Evolutionary conservation across 1,284 basidiomycete genomes (phyloP), one percentile per base, ranked within the genome.

Genomic region (Leccinum colubrinum): DNA sequence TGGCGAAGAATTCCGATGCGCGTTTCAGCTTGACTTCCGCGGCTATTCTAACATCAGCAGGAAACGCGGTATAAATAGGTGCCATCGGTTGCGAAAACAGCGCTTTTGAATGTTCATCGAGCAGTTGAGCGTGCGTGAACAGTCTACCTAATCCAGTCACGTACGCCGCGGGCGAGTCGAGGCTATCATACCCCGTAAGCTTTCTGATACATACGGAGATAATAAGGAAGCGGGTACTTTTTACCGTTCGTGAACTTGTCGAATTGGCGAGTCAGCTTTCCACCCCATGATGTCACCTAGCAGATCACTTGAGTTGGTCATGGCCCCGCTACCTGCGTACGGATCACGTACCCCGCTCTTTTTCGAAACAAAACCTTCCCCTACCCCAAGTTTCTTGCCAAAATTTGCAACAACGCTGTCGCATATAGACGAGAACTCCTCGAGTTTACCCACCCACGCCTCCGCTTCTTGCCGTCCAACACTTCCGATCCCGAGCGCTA

Each of bases 241-340:
- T 94, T 94, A 62, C 89, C 91, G 66, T 90, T 94, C 46, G 94
- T 94, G 70, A 98, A 88, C 74, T 94, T 93, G 77, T 97, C 95
- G 67, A 97, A 84, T 66, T 88, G 87, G 66, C 93, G 84, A 60
- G 87, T 87, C 53, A 97, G 79, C 73, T 92, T 94, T 64, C 87
- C 87, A 53, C 93, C 86, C 93, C 93, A 94, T 39, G 84, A 81
- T 50, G 80, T 82, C 56, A 85, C 76, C 83, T 83, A 67, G 37
- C 6, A 22, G 41, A 39, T 64, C 71, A 70, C 65, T 64, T 68
- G 60, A 65, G 62, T 59, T 56, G 33, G 53, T 56, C 39, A 50
- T 57, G 30, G 62, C 7, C 62, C 22, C 20, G 17, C 41, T 54
- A 58, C 41, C 43, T 15, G 46, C 39, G 27, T 52, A 35, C 48